Conservation (phyloP, 257 asterid species). For the Primulina tabacum region DNA sequence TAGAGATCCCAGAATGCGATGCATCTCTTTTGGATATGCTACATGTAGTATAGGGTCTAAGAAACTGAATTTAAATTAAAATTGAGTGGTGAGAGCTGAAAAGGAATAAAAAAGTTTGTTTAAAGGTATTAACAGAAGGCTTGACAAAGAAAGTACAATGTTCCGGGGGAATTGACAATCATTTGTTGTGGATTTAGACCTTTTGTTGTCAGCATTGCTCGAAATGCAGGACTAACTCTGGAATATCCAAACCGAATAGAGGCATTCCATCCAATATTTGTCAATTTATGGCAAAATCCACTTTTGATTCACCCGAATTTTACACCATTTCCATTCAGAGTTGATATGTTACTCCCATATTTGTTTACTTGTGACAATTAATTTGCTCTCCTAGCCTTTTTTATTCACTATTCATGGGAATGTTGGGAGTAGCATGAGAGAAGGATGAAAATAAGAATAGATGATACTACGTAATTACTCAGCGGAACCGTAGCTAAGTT, state of each 20-base stretch:
- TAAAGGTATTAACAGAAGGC: neutral
- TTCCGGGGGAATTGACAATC: too few relatives aligned
- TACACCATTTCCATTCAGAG: too few relatives aligned
- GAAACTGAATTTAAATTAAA: constrained; percentile 35
- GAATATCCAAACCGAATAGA: neutral
- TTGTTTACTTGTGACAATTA: neutral
- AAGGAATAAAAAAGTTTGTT: neutral
- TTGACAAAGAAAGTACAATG: neutral
- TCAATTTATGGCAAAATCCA: too few relatives aligned
- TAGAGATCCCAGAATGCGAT: constrained; percentile 31
- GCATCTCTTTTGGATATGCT: constrained; percentile 55
- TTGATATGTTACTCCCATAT: too few relatives aligned
- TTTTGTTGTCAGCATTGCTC: too few relatives aligned
- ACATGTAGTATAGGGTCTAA: constrained; percentile 53
- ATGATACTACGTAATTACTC: too few relatives aligned
- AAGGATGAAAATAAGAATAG: too few relatives aligned
- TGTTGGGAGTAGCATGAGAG: too few relatives aligned
- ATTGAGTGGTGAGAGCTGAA: neutral
- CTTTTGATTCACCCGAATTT: too few relatives aligned
- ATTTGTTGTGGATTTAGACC: too few relatives aligned
- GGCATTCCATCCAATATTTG: neutral
- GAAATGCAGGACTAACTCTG: neutral
- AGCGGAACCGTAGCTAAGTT: neutral
- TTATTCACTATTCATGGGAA: too few relatives aligned
- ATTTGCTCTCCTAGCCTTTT: neutral